These are phyloP conservation scores for Saprolegnia parasitica DNA, from an alignment of 352 stramenopile species.

Conservation along the genomic window DNA sequence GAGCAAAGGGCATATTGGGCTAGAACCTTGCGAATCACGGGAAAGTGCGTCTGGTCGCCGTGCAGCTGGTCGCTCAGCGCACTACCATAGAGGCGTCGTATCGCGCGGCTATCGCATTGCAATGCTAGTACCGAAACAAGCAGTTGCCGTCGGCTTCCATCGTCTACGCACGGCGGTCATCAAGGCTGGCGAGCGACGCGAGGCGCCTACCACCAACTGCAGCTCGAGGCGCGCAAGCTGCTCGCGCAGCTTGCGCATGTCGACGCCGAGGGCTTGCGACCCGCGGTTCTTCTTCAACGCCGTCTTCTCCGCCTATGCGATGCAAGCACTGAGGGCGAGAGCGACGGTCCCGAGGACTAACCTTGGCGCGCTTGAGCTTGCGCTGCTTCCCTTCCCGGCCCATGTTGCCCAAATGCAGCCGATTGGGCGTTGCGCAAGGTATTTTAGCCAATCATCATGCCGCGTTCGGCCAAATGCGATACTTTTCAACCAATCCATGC, in stretches of 20 bases:
- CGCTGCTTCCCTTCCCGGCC: slow-evolving; percentile 23
- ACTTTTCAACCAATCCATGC: no score
- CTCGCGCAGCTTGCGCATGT: slow-evolving; percentile 50
- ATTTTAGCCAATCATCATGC: neutral
- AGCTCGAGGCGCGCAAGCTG: slow-evolving; percentile 51
- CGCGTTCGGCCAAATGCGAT: no score
- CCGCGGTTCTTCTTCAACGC: slow-evolving; percentile 24
- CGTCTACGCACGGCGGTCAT: slow-evolving; percentile 37
- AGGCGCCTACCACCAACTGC: slow-evolving; percentile 50
- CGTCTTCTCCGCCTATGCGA: neutral
- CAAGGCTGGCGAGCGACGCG: slow-evolving; percentile 21
- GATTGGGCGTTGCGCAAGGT: neutral
- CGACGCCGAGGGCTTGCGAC: slow-evolving; percentile 34
- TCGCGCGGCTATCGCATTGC: neutral
- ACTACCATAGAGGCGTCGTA: slow-evolving; percentile 33
- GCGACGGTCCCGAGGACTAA: neutral
- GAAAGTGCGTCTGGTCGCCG: slow-evolving; percentile 62
- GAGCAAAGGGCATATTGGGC: neutral
- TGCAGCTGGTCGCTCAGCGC: slow-evolving; percentile 67
- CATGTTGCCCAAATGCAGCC: neutral
- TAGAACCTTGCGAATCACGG: slow-evolving; percentile 50
- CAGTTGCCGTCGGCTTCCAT: slow-evolving; percentile 80
- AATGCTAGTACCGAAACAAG: slow-evolving; percentile 54
- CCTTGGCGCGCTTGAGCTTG: slow-evolving; percentile 22
- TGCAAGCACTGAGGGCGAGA: neutral